A percentile compares a stretch with the other conserved stretches of the same genome.
Conservation (phyloP, 2,329 filamentous ascomycete species). For the Coniochaeta ligniaria region DNA sequence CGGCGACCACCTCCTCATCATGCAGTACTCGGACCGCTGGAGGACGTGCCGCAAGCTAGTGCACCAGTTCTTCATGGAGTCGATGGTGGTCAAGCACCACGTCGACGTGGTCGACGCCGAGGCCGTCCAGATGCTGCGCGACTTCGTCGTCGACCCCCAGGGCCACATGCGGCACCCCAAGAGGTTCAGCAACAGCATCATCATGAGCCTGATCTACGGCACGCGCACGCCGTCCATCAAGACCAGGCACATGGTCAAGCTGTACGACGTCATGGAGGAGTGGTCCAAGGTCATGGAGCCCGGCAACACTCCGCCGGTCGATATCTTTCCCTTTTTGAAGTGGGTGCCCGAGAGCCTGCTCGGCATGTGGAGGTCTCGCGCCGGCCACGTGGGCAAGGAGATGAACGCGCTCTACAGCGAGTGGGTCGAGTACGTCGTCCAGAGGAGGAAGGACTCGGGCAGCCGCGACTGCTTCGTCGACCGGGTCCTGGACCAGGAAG, state of each 20-base stretch:
- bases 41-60: slow-evolving; percentile 35
- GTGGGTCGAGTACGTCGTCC: slow-evolving; percentile 23
- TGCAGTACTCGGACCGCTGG: slow-evolving; percentile 39
- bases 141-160: slow-evolving; percentile 31
- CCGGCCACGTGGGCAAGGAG: slow-evolving; percentile 25
- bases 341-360: slow-evolving; percentile 31
- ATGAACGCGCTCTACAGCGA: slow-evolving; percentile 33
- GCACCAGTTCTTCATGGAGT: slow-evolving; percentile 37
- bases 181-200: slow-evolving; percentile 41
- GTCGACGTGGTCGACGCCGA: slow-evolving; percentile 37
- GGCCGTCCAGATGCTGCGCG: slow-evolving; percentile 35
- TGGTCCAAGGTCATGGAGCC: slow-evolving; percentile 37
- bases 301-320: slow-evolving; percentile 40
- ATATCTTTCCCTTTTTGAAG: slow-evolving; percentile 36
- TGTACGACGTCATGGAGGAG: slow-evolving; percentile 33
- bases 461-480: slow-evolving; percentile 28
- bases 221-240: slow-evolving; percentile 23
- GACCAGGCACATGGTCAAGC: slow-evolving; percentile 24
- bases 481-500: slow-evolving; percentile 28
- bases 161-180: slow-evolving; percentile 39
- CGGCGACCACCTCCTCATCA: slow-evolving; percentile 33
- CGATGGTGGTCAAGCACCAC: slow-evolving; percentile 33
- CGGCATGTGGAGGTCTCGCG: slow-evolving; percentile 28
- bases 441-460: slow-evolving; percentile 19
- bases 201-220: slow-evolving; percentile 31